Conservation (phyloP, 495 filamentous ascomycete genomes). For the Penicillium crystallinum region DNA sequence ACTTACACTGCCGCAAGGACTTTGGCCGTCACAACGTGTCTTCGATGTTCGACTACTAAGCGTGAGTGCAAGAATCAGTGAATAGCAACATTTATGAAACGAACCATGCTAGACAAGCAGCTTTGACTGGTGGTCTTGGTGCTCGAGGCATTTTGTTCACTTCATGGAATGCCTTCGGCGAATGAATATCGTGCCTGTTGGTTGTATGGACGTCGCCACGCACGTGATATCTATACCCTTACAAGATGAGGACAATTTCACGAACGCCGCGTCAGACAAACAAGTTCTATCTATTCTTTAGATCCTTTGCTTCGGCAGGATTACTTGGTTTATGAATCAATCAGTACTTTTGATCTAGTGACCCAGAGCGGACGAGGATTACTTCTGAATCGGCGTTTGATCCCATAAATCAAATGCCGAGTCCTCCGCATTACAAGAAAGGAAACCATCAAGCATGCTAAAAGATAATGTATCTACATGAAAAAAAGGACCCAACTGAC, state of each 20-base stretch:
- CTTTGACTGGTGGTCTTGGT: slow-evolving; percentile 42
- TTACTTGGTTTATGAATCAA: too few species aligned
- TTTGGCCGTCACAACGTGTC: slow-evolving; percentile 47
- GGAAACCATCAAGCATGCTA: too few species aligned
- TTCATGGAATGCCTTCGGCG: background rate
- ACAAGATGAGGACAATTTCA: background rate
- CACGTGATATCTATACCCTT: slow-evolving; percentile 3
- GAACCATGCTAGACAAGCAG: slow-evolving; percentile 37
- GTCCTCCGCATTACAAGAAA: too few species aligned
- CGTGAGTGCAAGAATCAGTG: slow-evolving; percentile 8
- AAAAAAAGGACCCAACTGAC: background rate
- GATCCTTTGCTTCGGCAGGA: background rate
- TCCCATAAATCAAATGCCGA: too few species aligned
- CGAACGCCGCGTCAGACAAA: background rate
- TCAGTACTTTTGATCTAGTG: too few species aligned
- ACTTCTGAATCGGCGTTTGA: too few species aligned
- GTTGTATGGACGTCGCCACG: background rate
- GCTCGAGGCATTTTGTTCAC: slow-evolving; percentile 7
- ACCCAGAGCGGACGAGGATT: too few species aligned
- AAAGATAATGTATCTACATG: too few species aligned
- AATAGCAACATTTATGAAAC: background rate
- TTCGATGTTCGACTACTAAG: slow-evolving; percentile 43
- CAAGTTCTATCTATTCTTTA: background rate
- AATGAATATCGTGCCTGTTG: background rate
- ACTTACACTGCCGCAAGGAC: slow-evolving; percentile 45